Evolutionary conservation across 2,329 filamentous ascomycete genomes (phyloP).

Genomic region (Ceratocystis eucalypticola): DNA sequence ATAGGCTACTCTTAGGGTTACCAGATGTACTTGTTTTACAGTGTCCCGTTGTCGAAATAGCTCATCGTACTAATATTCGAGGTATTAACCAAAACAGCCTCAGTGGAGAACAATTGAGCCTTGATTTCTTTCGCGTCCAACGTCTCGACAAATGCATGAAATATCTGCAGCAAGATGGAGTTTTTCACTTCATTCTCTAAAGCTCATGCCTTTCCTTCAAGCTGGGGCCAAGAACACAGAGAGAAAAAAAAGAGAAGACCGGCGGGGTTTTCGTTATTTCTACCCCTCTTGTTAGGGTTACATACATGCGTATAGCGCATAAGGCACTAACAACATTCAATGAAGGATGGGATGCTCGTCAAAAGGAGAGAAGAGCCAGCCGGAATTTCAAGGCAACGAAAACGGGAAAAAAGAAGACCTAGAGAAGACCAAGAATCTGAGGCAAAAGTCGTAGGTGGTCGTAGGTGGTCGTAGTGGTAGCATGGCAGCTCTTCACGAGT

Average conservation of each 20-base stretch:
- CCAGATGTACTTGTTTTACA: background rate
- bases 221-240: background rate
- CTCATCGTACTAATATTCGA: background rate
- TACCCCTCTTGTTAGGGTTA: conserved; percentile 1
- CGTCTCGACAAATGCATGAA: background rate
- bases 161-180: background rate
- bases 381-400: background rate
- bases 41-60: background rate
- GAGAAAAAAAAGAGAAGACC: background rate
- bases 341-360: background rate
- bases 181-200: background rate
- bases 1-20: background rate
- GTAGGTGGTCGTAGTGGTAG: background rate
- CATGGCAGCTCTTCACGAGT: background rate
- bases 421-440: too few relatives aligned
- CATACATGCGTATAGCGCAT: background rate
- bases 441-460: too few relatives aligned
- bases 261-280: background rate
- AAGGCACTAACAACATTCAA: background rate
- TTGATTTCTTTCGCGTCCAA: background rate
- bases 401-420: background rate
- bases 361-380: background rate
- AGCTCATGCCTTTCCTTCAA: background rate
- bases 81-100: background rate
- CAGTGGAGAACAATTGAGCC: background rate